Conservation (phyloP, 176 grass and related monocot species). For the Pharus latifolius region DNA sequence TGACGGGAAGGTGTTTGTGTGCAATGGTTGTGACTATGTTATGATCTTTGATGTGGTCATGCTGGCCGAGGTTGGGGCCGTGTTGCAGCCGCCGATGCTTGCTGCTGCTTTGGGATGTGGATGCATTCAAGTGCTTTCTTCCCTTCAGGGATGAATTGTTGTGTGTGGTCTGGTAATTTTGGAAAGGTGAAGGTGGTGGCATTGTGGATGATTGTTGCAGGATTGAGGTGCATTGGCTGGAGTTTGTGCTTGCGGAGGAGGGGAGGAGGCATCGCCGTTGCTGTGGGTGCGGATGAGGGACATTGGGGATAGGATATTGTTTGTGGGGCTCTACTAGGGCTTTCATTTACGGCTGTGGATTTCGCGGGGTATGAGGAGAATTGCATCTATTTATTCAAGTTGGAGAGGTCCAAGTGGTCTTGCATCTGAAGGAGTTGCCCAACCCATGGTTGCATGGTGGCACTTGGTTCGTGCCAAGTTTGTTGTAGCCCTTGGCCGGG, state of each 20-base stretch:
- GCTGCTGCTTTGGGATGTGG: not conserved
- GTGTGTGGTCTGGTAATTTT: not conserved
- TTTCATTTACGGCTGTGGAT: not conserved
- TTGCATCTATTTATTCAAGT: constrained; percentile 7
- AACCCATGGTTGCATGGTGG: not conserved
- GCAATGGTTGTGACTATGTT: not conserved
- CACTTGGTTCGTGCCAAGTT: not conserved
- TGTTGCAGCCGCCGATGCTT: not conserved
- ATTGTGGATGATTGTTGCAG: not conserved
- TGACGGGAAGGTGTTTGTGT: not conserved
- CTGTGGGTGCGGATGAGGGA: not conserved
- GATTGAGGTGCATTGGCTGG: not conserved
- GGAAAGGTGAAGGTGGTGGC: not conserved
- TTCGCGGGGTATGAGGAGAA: not conserved
- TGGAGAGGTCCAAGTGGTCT: not conserved
- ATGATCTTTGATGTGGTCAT: not conserved
- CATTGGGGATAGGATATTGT: constrained; percentile 3
- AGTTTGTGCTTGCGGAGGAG: not conserved
- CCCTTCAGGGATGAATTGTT: not conserved
- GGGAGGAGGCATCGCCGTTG: not conserved
- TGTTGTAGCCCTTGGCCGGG: not conserved
- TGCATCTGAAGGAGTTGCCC: not conserved
- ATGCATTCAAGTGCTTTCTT: not conserved
- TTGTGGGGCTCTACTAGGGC: constrained; percentile 8
- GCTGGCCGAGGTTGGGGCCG: not conserved